Percentiles rank a stretch among this genome's conserved stretches.
phyloP scores from a whole-genome alignment of 805 yeast species.

The Isabelozyma heimii region DNA sequence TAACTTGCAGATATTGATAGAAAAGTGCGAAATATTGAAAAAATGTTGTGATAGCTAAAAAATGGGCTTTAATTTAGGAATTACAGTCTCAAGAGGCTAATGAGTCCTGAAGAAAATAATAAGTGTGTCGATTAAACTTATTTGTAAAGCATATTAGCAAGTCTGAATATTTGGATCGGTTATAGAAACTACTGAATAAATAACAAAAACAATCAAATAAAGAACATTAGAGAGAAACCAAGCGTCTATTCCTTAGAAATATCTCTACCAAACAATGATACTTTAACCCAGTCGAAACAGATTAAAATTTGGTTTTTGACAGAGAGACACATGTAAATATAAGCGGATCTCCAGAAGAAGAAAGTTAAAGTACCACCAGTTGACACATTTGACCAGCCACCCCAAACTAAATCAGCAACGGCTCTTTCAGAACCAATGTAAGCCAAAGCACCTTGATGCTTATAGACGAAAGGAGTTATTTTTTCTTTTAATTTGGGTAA shows the following conservation, averaged over 20 bases:
- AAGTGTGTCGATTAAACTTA: background rate
- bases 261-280: slow-evolving; percentile 88
- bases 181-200: background rate
- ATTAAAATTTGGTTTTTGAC: slow-evolving; percentile 86
- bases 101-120: too few relatives aligned
- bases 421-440: slow-evolving; percentile 93
- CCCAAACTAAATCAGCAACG: slow-evolving; percentile 84
- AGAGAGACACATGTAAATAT: slow-evolving; percentile 87
- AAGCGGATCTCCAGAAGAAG: slow-evolving; percentile 93
- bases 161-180: background rate
- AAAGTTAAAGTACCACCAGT: slow-evolving; percentile 85
- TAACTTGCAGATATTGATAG: too few relatives aligned
- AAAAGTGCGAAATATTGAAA: too few relatives aligned
- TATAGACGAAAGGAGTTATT: slow-evolving; percentile 67
- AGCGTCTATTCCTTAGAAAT: slow-evolving; percentile 70
- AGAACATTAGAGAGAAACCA: background rate
- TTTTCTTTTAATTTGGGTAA: slow-evolving; percentile 40
- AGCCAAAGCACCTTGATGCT: slow-evolving; percentile 91
- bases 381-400: slow-evolving; percentile 74
- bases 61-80: too few relatives aligned
- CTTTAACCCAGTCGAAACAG: slow-evolving; percentile 85
- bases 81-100: background rate
- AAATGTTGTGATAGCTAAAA: too few relatives aligned
- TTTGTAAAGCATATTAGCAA: background rate
- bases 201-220: background rate